Conservation (phyloP, 164 flowering plant genomes). For the Piper betle region DNA sequence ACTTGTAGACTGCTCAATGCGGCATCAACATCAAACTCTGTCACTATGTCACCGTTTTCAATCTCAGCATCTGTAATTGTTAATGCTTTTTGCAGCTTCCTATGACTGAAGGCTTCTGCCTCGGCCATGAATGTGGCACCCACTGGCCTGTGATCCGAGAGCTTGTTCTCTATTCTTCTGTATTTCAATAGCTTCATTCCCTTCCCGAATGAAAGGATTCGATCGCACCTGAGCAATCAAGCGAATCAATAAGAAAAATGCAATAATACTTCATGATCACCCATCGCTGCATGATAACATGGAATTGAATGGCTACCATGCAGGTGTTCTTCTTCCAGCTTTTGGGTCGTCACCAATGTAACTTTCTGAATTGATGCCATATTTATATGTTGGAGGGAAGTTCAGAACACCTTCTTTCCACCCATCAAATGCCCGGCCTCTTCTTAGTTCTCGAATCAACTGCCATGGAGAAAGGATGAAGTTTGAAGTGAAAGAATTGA, state of each 20-base stretch:
- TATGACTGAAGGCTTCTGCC: conserved; percentile 63
- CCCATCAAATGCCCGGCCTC: conserved; percentile 86
- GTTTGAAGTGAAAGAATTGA: background rate
- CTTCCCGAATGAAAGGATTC: conserved; percentile 74
- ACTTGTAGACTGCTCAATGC: background rate
- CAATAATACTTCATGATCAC: no score
- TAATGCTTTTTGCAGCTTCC: conserved; percentile 74
- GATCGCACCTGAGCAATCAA: conserved; percentile 74
- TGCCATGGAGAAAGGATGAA: conserved; percentile 12
- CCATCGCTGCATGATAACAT: background rate
- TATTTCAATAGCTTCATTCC: conserved; percentile 63
- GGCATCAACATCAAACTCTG: conserved; percentile 22
- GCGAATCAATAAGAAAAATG: no score
- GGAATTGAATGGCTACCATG: conserved; percentile 48
- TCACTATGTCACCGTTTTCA: conserved; percentile 26
- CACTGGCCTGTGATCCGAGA: conserved; percentile 98
- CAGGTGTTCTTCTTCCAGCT: conserved; percentile 76
- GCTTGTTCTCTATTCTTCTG: conserved; percentile 47
- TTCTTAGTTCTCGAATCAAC: conserved; percentile 59
- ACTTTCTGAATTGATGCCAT: conserved; percentile 57
- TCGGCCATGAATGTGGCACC: conserved; percentile 60
- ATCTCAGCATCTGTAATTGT: conserved; percentile 79
- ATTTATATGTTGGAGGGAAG: conserved; percentile 92
- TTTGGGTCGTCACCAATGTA: conserved; percentile 71
- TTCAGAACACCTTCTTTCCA: conserved; percentile 77